Evolutionary conservation across 148 eudicot species (phyloP), one percentile per base, ranked within the genome.

Genomic region (Amaranthus hypochondriacus): DNA sequence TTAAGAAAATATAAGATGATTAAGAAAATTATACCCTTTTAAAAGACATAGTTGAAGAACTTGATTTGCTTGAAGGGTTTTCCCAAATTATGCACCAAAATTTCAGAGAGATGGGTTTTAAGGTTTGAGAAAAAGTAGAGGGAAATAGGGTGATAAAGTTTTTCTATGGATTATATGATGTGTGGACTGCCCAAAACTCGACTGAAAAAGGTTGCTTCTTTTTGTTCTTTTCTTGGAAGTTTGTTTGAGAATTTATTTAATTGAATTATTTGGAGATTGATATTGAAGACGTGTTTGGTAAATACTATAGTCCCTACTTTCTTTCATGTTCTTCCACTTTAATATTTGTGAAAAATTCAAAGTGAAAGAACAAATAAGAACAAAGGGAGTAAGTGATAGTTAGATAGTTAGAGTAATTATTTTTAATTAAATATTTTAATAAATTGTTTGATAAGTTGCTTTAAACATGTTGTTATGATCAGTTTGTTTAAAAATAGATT

Each of bases 21-120:
- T n/a, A 14, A n/a, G 18, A 42, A 59, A 61, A 52, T 11, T 2
- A 79, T 74, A 79, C 78, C 82, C 78, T 79, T 79, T 21, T 70
- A 61, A 79, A 79, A 51, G 81, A 62, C 81, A 79, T 74, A 70
- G 67, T 21, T 69, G 60, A 68, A 6, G 51, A 64, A 47, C 7
- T 47, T 56, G 63, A 11, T 74, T 65, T 7, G 69, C 2, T 64
- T 55, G 10, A 49, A 48, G 28, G 57, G 3, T 18, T 47, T 7
- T 18, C 3, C 15, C 56, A 9, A 61, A 66, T 66, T 44, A 52
- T 48, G 56, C 69, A 69, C 2, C 12, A 18, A 71, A 61, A 43
- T 2, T 60, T 9, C 3, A 59, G 51, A 28, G 60, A 52, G 3
- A 48, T 13, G 77, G 72, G 48, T 58, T 75, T 50, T 14, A 10